Base-by-base conservation (phyloP, 108 stramenopile species). In the Asterionellopsis glacialis region DNA sequence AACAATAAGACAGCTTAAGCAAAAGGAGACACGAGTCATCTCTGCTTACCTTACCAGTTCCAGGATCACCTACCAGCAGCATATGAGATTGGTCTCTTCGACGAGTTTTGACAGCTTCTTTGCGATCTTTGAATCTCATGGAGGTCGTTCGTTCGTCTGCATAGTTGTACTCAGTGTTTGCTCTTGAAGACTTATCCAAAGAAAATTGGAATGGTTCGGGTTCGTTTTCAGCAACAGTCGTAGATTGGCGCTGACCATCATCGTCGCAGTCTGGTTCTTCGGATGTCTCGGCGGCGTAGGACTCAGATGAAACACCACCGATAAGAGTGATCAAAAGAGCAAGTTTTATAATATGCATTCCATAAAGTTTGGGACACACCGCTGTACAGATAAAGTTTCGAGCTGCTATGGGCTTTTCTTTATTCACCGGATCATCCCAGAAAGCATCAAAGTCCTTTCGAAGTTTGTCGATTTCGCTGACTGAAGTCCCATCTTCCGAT, bases 281-380 rank as follows among this genome's bases (percentile, higher is more conserved):
- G 41, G 15, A 18, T 14, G 27, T 49, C 6, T 50, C 44, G 28
- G 7, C 40, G 3, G 47, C 26, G 61, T 57, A 43, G 44, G 57
- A 33, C 21, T 67, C 54, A 13, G 60, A 62, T 11, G 72, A 57
- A 18, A 85, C 90, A 0, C 97, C 98, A 1, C 99, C 99, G 57
- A 96, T 90, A 42, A 98, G 61, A 0, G 95, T 90, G 42, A 98
- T 63, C 15, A 98, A 73, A 22, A 99, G 55, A 5, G 94, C 96
- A 52, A 98, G 75, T 77, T 99, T 99, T 59, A 98, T 87, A 38
- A 85, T 74, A 50, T 77, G 77, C 76, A 98, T 80, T 13, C 99
- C 99, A 69, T 94, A 97, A 22, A 99, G 71, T 59, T 95, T 90
- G 14, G 98, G 98, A 71, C 98, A 98, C 15, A 99, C 88, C 39